A percentile compares a stretch with the other conserved stretches of the same genome.
Conservation (phyloP, 176 grass and related monocot species). For the Cenchrus americanus region DNA sequence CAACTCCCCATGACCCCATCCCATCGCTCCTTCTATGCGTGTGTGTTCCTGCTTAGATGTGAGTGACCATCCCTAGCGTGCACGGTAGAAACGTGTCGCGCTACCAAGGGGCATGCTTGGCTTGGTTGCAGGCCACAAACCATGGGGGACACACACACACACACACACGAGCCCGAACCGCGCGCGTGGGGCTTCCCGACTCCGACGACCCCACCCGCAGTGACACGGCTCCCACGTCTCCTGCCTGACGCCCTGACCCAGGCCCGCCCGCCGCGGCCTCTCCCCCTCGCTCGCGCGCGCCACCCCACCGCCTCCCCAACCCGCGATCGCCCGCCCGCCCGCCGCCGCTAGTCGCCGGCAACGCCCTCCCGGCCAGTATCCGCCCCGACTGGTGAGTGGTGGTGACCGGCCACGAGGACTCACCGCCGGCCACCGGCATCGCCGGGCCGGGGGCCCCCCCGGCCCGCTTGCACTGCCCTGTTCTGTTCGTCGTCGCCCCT, state of each 20-base stretch:
- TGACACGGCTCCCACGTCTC: background rate
- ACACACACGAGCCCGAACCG: no score
- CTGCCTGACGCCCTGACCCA: no score
- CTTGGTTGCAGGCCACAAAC: no score
- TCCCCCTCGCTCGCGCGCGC: background rate
- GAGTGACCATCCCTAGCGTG: no score
- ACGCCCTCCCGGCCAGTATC: no score
- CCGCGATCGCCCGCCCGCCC: constrained; percentile 4
- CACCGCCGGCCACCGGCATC: background rate
- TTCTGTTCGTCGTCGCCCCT: background rate
- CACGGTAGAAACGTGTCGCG: no score
- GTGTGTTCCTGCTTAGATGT: no score
- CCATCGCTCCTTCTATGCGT: no score
- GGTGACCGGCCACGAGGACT: background rate
- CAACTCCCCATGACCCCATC: no score
- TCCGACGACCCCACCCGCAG: constrained; percentile 14
- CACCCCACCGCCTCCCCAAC: constrained; percentile 11
- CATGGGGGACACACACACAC: no score
- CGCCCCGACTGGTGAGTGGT: background rate
- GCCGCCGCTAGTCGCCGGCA: background rate
- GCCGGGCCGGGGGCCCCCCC: background rate
- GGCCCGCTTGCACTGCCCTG: background rate
- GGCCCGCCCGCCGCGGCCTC: background rate
- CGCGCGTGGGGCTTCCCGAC: background rate
- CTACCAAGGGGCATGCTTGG: no score